These are phyloP conservation scores for Xylariaceae sp. DNA, from an alignment of 2,329 filamentous ascomycete species.

Conservation along the genomic window DNA sequence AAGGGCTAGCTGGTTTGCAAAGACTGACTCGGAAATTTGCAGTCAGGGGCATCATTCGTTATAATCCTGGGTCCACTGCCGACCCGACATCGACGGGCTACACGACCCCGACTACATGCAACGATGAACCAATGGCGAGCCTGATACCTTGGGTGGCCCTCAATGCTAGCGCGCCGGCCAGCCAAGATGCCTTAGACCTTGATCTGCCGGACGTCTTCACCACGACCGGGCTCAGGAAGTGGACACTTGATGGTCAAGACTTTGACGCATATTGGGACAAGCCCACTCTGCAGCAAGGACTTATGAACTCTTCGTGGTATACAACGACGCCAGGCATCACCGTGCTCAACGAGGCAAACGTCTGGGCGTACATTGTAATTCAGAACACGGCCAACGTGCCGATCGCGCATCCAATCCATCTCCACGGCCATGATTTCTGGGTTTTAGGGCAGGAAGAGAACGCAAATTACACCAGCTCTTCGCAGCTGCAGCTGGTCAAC, in stretches of 20 bases:
- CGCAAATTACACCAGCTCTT: conserved; percentile 28
- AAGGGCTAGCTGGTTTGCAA: too few species aligned
- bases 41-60: conserved; percentile 48
- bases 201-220: conserved; percentile 27
- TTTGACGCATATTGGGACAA: conserved; percentile 45
- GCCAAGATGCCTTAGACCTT: conserved; percentile 20
- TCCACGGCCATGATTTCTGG: conserved; percentile 44
- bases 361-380: conserved; percentile 37
- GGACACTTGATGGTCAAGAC: conserved; percentile 47
- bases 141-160: conserved; percentile 36
- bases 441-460: conserved; percentile 32
- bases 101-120: conserved; percentile 27
- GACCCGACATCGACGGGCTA: conserved; percentile 13
- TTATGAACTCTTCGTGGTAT: conserved; percentile 23
- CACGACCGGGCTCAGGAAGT: conserved; percentile 39
- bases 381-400: conserved; percentile 23
- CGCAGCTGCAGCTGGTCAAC: conserved; percentile 36
- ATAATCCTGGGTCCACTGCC: conserved; percentile 28
- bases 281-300: conserved; percentile 40
- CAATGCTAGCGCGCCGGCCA: conserved; percentile 32
- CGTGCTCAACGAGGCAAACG: conserved; percentile 25
- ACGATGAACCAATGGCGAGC: conserved; percentile 33
- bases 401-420: conserved; percentile 38
- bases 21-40: too few species aligned
- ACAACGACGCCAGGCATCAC: conserved; percentile 29